These are phyloP conservation scores for Stropharia rugosoannulata DNA, from an alignment of 768 basidiomycete genomes.

Conservation along the genomic window DNA sequence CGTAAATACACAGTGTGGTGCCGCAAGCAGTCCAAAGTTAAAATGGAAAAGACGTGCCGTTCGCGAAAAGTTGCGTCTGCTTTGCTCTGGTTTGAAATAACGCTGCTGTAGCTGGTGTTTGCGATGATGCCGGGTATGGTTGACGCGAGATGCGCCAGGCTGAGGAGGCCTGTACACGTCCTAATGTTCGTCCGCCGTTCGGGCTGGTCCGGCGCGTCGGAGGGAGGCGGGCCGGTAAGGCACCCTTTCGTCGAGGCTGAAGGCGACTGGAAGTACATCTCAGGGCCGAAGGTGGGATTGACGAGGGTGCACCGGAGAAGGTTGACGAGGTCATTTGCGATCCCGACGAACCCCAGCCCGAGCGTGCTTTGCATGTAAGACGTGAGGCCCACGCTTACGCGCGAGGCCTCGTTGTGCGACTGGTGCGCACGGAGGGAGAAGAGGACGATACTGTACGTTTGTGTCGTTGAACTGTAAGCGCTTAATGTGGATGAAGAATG, in stretches of 20 bases:
- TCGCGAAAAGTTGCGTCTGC: background rate
- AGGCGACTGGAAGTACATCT: slow-evolving; percentile 26
- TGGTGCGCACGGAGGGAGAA: slow-evolving; percentile 30
- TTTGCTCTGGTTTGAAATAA: background rate
- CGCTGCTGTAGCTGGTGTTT: background rate
- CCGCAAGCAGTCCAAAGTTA: too few species aligned
- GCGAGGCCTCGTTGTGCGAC: slow-evolving; percentile 14
- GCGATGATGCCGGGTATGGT: background rate
- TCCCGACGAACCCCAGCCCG: slow-evolving; percentile 31
- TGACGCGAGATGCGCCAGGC: background rate
- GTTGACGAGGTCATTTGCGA: slow-evolving; percentile 33
- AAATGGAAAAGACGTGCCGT: too few species aligned
- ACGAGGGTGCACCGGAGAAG: slow-evolving; percentile 36
- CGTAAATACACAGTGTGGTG: too few species aligned
- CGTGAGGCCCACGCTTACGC: slow-evolving; percentile 19
- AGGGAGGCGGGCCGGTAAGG: slow-evolving; percentile 7
- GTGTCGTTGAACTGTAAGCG: background rate
- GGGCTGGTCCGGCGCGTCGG: background rate
- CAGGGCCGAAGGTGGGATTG: slow-evolving; percentile 36
- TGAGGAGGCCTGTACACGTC: background rate
- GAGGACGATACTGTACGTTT: slow-evolving; percentile 23
- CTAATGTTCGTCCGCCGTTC: background rate
- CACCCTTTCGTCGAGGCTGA: slow-evolving; percentile 24
- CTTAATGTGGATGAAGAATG: background rate
- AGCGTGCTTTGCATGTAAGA: slow-evolving; percentile 31